Percentiles rank a stretch among this genome's conserved stretches.
phyloP scores from a whole-genome alignment of 305 asterid species.

The Fraxinus floribunda region DNA sequence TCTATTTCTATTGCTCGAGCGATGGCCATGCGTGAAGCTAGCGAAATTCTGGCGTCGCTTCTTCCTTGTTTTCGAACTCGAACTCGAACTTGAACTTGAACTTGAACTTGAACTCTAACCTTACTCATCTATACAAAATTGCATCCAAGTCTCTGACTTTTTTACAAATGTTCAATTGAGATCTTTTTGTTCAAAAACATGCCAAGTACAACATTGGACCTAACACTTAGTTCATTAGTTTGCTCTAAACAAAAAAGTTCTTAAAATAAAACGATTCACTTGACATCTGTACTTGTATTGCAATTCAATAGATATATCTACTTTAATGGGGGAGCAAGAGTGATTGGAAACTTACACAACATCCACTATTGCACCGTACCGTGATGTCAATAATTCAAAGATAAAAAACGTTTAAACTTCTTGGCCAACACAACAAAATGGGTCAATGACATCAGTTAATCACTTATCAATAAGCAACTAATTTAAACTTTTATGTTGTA shows the following conservation, averaged over 20 bases:
- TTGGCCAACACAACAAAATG: not conserved
- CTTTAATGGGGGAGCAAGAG: not conserved
- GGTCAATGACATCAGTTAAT: not conserved
- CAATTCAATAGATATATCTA: not conserved
- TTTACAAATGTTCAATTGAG: too few species aligned
- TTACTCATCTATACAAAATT: too few species aligned
- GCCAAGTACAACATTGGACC: too few species aligned
- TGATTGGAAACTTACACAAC: not conserved
- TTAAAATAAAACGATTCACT: not conserved
- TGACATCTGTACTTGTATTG: not conserved
- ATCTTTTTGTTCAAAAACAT: too few species aligned
- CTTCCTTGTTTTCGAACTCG: too few species aligned
- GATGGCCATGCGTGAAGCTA: too few species aligned
- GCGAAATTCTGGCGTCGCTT: too few species aligned
- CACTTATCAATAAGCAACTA: not conserved
- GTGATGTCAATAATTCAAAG: not conserved
- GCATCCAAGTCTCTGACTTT: too few species aligned
- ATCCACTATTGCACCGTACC: not conserved
- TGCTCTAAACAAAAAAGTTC: not conserved
- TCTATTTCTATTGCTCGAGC: too few species aligned
- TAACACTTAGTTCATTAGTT: not conserved
- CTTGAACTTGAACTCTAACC: too few species aligned
- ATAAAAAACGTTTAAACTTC: not conserved
- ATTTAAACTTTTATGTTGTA: not conserved
- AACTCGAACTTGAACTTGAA: too few species aligned